Conservation (phyloP, 495 filamentous ascomycete genomes). For the Penicillium ucsense region DNA sequence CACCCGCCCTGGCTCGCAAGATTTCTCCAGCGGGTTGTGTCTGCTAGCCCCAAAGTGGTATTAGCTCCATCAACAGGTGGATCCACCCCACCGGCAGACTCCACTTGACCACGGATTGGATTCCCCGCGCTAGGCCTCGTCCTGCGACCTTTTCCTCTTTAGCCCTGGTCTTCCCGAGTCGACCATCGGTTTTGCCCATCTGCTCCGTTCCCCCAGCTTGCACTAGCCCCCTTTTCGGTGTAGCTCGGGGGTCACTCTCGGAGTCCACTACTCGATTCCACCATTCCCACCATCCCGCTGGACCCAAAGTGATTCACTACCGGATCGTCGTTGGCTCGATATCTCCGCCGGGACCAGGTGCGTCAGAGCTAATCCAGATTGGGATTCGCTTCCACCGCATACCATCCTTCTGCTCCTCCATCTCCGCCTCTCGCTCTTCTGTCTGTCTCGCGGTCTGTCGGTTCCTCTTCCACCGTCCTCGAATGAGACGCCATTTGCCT, state of each 20-base stretch:
- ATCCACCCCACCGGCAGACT: conserved; percentile 3
- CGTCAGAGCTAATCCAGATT: background rate
- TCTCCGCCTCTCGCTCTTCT: conserved; percentile 19
- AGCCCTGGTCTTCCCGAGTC: conserved; percentile 22
- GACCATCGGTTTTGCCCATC: conserved; percentile 12
- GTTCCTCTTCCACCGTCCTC: background rate
- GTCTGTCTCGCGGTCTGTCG: conserved; percentile 1
- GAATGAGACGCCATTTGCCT: too few species aligned
- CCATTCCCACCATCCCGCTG: background rate
- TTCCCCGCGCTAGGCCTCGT: conserved; percentile 7
- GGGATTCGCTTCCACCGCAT: conserved; percentile 10
- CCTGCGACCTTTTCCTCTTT: background rate
- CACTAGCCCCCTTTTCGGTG: conserved; percentile 13
- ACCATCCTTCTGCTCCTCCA: conserved; percentile 24
- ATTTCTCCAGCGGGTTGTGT: conserved; percentile 9
- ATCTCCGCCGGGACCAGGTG: background rate
- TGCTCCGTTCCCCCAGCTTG: conserved; percentile 24
- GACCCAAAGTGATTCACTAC: background rate
- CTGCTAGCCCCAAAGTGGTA: conserved; percentile 2
- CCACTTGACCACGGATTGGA: background rate
- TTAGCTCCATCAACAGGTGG: background rate
- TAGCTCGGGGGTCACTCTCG: background rate
- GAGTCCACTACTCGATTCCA: background rate
- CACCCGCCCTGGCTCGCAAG: conserved; percentile 21
- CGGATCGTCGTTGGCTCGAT: background rate